These are phyloP conservation scores for Fusarium drepaniforme DNA, from an alignment of 2,329 filamentous ascomycete species.

Conservation along the genomic window DNA sequence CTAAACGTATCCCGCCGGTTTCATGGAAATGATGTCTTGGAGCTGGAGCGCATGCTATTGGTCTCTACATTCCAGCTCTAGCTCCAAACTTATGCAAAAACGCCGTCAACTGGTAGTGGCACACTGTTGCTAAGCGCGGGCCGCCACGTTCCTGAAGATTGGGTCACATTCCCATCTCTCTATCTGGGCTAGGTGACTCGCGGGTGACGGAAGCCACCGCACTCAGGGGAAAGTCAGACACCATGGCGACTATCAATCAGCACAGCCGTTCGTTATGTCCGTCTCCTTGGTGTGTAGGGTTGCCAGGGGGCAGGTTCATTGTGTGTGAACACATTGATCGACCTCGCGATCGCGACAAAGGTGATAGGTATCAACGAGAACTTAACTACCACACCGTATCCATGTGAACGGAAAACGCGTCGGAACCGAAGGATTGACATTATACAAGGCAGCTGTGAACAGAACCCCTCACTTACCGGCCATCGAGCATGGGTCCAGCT, in stretches of 20 bases:
- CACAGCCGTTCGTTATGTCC: not conserved
- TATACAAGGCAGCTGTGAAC: not conserved
- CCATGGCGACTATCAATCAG: not conserved
- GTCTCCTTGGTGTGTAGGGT: not conserved
- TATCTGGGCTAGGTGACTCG: not conserved
- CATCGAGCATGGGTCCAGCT: not conserved
- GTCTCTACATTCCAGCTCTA: conserved; percentile 1
- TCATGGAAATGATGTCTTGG: not conserved
- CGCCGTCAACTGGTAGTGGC: not conserved
- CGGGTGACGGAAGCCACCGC: not conserved
- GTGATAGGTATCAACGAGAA: not conserved
- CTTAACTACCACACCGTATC: not conserved
- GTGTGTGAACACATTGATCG: not conserved
- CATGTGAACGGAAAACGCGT: not conserved
- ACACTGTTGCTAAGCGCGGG: not conserved
- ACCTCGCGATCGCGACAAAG: not conserved
- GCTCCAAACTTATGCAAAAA: not conserved
- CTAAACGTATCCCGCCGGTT: not conserved
- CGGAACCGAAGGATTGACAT: not conserved
- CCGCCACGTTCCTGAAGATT: conserved; percentile 1
- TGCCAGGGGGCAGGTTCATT: not conserved
- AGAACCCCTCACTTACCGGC: not conserved
- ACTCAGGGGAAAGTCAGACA: not conserved
- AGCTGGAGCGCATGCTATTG: not conserved
- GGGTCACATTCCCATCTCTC: not conserved